Conservation (phyloP, 352 stramenopile genomes). For the Blastocystis sp. region DNA sequence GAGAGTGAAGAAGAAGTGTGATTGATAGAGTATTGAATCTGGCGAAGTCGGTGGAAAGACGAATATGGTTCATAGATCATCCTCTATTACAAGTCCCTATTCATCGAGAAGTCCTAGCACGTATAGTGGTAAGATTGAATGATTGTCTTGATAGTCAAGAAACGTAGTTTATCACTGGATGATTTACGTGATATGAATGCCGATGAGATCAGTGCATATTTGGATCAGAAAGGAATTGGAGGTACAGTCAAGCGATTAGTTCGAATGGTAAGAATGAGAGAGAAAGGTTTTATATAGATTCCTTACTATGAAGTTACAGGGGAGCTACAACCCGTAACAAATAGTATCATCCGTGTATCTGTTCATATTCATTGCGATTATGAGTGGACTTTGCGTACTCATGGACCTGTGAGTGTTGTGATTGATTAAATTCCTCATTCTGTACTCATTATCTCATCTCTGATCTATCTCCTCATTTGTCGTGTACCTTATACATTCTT, state of each 20-base stretch:
- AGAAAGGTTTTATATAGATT: conserved; percentile 69
- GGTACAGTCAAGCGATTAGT: conserved; percentile 78
- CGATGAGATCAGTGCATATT: conserved; percentile 72
- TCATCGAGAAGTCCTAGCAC: conserved; percentile 71
- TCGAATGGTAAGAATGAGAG: conserved; percentile 46
- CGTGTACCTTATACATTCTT: too few species aligned
- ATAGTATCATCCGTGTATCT: conserved; percentile 86
- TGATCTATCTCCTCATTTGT: background rate
- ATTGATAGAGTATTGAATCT: conserved; percentile 85
- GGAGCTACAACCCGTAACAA: conserved; percentile 88
- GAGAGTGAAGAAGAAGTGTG: background rate
- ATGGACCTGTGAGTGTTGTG: conserved; percentile 73
- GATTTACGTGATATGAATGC: conserved; percentile 70
- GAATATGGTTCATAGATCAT: conserved; percentile 93
- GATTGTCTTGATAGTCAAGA: conserved; percentile 80
- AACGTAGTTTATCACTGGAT: conserved; percentile 72
- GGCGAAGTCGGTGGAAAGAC: conserved; percentile 92
- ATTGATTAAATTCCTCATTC: too few species aligned
- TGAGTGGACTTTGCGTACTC: conserved; percentile 79
- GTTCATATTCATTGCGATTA: conserved; percentile 79
- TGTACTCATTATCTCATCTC: too few species aligned
- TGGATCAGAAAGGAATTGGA: conserved; percentile 70
- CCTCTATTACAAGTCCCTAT: conserved; percentile 86
- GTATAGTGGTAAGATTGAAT: conserved; percentile 79
- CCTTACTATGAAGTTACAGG: conserved; percentile 80